Evolutionary conservation across 768 basidiomycete species (phyloP).

Genomic region (Naganishia onofrii): DNA sequence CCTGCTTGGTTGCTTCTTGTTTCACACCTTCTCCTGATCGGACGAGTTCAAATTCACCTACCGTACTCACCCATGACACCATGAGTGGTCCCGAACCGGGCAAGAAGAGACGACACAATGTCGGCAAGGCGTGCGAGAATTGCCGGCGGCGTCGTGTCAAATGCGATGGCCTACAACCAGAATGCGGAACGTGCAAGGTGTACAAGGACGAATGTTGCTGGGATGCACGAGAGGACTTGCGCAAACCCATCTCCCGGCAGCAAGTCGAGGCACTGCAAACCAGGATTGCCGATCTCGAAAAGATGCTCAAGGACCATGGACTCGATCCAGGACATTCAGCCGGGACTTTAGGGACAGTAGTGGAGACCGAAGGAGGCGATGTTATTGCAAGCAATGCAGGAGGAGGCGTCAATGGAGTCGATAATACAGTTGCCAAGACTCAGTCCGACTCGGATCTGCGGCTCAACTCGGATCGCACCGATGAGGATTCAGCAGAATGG

Average conservation of each 20-base stretch:
- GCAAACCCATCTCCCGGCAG: slow-evolving; percentile 44
- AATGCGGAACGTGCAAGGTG: slow-evolving; percentile 42
- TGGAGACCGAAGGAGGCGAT: not conserved
- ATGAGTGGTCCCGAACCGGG: slow-evolving; percentile 10
- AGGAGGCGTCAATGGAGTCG: not conserved
- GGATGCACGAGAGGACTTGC: slow-evolving; percentile 41
- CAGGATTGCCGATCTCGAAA: slow-evolving; percentile 42
- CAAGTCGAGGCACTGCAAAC: slow-evolving; percentile 44
- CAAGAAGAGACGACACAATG: slow-evolving; percentile 37
- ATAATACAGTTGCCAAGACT: not conserved
- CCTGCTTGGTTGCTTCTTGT: no score
- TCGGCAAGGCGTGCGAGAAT: slow-evolving; percentile 39
- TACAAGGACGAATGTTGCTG: slow-evolving; percentile 49
- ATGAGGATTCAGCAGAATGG: slow-evolving; percentile 23
- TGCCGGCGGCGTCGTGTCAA: slow-evolving; percentile 40
- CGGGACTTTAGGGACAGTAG: not conserved
- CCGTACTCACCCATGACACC: not conserved
- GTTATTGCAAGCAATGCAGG: not conserved
- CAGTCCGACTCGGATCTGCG: not conserved
- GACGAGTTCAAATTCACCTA: no score
- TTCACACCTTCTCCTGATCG: no score
- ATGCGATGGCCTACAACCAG: slow-evolving; percentile 44
- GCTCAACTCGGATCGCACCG: not conserved
- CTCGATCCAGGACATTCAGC: slow-evolving; percentile 32
- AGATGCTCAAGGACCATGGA: slow-evolving; percentile 36